Evolutionary conservation across 2,329 filamentous ascomycete genomes (phyloP).

Genomic region (Endocalyx cinctus): DNA sequence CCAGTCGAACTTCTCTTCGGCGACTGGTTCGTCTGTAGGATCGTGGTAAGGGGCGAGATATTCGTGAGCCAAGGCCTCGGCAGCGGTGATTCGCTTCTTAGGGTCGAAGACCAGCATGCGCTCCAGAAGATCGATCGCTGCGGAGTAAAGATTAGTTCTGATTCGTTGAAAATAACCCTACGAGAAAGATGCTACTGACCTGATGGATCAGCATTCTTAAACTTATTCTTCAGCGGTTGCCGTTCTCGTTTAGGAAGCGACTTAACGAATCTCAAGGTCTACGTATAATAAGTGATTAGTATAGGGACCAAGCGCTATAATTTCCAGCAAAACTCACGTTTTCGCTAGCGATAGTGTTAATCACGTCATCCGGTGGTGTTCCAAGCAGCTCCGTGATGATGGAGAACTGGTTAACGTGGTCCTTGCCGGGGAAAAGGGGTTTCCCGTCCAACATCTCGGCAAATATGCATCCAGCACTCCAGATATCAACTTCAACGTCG

Average conservation of each 20-base stretch:
- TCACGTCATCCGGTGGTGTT: conserved; percentile 96
- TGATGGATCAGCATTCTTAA: conserved; percentile 86
- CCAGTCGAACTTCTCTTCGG: conserved; percentile 99
- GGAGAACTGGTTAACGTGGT: conserved; percentile 99
- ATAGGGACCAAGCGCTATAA: too few species aligned
- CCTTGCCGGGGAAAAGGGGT: conserved; percentile 95
- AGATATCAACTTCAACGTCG: conserved; percentile 97
- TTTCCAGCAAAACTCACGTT: conserved; percentile 73
- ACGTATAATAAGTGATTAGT: too few species aligned
- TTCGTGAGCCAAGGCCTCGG: conserved; percentile 80
- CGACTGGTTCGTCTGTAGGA: conserved; percentile 89
- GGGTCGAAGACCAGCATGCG: conserved; percentile 98
- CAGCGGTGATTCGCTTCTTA: conserved; percentile 87
- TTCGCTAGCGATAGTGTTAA: conserved; percentile 96
- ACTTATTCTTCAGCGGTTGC: conserved; percentile 81
- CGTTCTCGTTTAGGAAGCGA: conserved; percentile 92
- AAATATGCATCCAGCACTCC: conserved; percentile 98
- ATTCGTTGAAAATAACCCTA: conserved; percentile 3
- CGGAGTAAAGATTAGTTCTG: conserved; percentile 22
- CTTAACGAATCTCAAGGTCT: conserved; percentile 96
- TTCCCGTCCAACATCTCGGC: conserved; percentile 99
- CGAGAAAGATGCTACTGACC: too few species aligned
- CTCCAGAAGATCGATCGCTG: conserved; percentile 90
- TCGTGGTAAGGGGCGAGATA: conserved; percentile 97
- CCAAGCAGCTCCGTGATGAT: conserved; percentile 98